Base-by-base conservation (phyloP, 2,329 filamentous ascomycete species). In the Thelonectria rubi region DNA sequence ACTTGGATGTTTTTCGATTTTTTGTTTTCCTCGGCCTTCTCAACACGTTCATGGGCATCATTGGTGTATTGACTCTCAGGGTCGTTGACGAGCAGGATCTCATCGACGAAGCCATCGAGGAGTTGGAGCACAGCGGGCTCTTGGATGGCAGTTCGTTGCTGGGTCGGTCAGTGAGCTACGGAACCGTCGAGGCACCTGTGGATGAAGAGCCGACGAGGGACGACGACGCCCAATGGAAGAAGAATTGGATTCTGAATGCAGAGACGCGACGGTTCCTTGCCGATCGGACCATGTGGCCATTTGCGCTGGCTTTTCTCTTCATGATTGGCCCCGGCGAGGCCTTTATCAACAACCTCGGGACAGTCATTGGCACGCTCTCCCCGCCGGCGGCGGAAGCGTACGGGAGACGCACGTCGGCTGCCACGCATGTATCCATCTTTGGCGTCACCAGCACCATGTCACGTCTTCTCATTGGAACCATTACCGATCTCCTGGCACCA, bases 341-440 rank as follows among this genome's bases (percentile, higher is more conserved):
- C 11, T 99, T 97, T 76, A 93, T 98, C 79, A 99, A 98, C 79
- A 99, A 98, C 71, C 82, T 99, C 10, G 95, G 95, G 37, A 97
- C 94, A 21, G 90, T 99, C 63, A 94, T 98, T 69, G 90, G 91
- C 68, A 97, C 94, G 0, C 82, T 97, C 3, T 92, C 91, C 46
- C 85, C 85, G 14, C 88, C 87, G 17, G 75, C 79, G 7, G 73
- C 83, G 17, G 75, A 80, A 47, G 75, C 77, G 50, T 68, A 74
- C 3, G 73, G 79, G 55, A 65, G 71, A 18, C 75, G 81, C 69
- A 87, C 90, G 49, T 86, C 91, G 51, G 84, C 91, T 40, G 88
- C 93, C 58, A 97, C 93, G 0, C 95, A 99, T 72, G 94, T 99
- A 55, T 96, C 92, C 20, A 94, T 97, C 63, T 89, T 98, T 63